phyloP scores from a whole-genome alignment of 345 rosid species.

The Acer yangbiense region DNA sequence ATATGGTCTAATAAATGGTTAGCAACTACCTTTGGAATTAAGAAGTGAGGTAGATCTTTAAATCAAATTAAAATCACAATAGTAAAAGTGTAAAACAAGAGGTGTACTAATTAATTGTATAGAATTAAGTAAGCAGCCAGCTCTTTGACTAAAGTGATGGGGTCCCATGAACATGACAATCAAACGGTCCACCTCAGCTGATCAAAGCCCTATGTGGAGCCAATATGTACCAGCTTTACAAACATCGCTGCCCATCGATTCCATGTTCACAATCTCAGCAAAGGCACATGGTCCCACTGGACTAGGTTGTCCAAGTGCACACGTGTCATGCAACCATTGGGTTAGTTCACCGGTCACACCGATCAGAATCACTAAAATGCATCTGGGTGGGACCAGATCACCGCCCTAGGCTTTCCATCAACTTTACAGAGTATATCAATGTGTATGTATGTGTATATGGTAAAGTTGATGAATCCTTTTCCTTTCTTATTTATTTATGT shows the following conservation, averaged over 20 bases:
- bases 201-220: not conserved
- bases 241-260: not conserved
- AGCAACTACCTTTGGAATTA: too few relatives aligned
- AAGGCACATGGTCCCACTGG: not conserved
- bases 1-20: too few relatives aligned
- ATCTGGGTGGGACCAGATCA: slow-evolving; percentile 14
- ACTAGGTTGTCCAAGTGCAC: not conserved
- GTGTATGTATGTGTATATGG: not conserved
- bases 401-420: slow-evolving; percentile 17
- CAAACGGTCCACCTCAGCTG: not conserved
- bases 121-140: too few relatives aligned
- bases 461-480: not conserved
- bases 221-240: not conserved
- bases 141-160: not conserved
- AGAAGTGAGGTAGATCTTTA: too few relatives aligned
- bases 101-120: too few relatives aligned
- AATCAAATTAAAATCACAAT: too few relatives aligned
- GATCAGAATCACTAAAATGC: slow-evolving; percentile 2
- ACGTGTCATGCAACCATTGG: slow-evolving; percentile 2
- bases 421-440: not conserved
- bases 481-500: too few relatives aligned
- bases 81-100: too few relatives aligned
- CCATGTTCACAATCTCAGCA: not conserved
- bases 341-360: not conserved
- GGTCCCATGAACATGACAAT: not conserved